Evolutionary conservation across 129 eudicot genomes (phyloP), one percentile per base, ranked within the genome.

Genomic region (Ambrosia artemisiifolia): DNA sequence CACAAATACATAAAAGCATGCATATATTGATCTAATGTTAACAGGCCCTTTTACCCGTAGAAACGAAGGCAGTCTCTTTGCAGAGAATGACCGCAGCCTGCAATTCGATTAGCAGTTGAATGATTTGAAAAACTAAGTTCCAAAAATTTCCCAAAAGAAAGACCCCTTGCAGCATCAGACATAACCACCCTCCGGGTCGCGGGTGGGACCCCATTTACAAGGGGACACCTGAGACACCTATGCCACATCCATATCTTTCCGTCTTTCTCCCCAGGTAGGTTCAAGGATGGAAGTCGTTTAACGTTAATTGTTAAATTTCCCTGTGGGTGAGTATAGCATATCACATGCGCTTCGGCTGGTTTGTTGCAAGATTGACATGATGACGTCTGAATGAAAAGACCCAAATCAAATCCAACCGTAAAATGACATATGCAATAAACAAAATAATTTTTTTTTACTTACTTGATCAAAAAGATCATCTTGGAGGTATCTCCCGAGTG

Each of bases 221-320:
- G 94, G 54, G 84, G 76, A 70, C 99, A 95, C 79, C 83, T 79
- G 62, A 95, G 93, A 88, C 99, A 95, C 34, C 99, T 72, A 30
- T 95, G 99, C 99, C 99, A 95, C 99, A 95, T 95, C 99, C 99
- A 95, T 71, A 95, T 90, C 84, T 95, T 94, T 71, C 96, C 93
- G 47, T 90, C 98, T 49, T 73, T 81, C 56, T 84, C 94, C 43
- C 99, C 99, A 48, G 93, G 94, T 67, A 95, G 83, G 64, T 86
- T 86, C 32, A 78, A 74, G 35, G 91, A 70, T 17, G 88, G 90
- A 12, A 90, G 78, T 12, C 89, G 89, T 64, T 69, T 90, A 65
- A 90, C 96, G 76, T 90, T 90, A 61, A 95, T 86, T 36, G 96
- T 90, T 18, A 95, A 85, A 80, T 86, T 90, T 7, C 96, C 99